These are phyloP conservation scores for Echinochloa phyllopogon DNA, from an alignment of 176 grass and related monocot genomes.

Conservation along the genomic window DNA sequence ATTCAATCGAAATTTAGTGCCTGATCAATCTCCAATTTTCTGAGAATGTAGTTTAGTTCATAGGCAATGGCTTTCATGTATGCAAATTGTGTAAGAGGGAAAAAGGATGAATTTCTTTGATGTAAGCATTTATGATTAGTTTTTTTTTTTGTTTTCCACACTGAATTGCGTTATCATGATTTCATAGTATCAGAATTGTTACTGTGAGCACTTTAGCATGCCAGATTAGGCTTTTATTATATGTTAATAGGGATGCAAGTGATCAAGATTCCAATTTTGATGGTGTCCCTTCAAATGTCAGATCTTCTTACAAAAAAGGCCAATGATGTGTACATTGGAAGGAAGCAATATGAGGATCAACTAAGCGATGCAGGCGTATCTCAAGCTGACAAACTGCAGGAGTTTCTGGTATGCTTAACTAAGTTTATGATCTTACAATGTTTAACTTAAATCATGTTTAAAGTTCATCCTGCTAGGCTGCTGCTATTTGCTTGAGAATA, in stretches of 20 bases:
- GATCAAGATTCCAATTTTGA: slow-evolving; percentile 63
- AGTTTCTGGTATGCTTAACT: slow-evolving; percentile 64
- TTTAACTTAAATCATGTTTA: slow-evolving; percentile 22
- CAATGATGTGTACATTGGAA: slow-evolving; percentile 72
- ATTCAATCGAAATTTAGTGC: too few species aligned
- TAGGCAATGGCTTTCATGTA: too few species aligned
- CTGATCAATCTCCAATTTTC: too few species aligned
- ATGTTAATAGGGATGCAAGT: slow-evolving; percentile 76
- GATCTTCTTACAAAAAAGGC: slow-evolving; percentile 76
- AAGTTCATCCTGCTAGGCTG: neutral
- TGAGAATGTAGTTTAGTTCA: too few species aligned
- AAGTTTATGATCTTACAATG: slow-evolving; percentile 14
- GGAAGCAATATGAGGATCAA: slow-evolving; percentile 84
- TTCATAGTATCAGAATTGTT: too few species aligned
- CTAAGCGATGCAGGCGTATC: slow-evolving; percentile 48
- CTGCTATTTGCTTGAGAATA: neutral
- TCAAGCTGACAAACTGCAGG: slow-evolving; percentile 72
- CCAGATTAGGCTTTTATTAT: too few species aligned
- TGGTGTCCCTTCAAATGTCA: slow-evolving; percentile 73
- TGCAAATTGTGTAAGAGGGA: too few species aligned
- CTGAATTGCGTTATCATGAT: too few species aligned
- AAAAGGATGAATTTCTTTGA: too few species aligned
- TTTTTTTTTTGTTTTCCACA: too few species aligned
- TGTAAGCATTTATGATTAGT: too few species aligned
- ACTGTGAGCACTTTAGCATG: too few species aligned